Evolutionary conservation across 2,329 filamentous ascomycete genomes (phyloP), one percentile per base, ranked within the genome.

Genomic region (Botrytis sinoallii): DNA sequence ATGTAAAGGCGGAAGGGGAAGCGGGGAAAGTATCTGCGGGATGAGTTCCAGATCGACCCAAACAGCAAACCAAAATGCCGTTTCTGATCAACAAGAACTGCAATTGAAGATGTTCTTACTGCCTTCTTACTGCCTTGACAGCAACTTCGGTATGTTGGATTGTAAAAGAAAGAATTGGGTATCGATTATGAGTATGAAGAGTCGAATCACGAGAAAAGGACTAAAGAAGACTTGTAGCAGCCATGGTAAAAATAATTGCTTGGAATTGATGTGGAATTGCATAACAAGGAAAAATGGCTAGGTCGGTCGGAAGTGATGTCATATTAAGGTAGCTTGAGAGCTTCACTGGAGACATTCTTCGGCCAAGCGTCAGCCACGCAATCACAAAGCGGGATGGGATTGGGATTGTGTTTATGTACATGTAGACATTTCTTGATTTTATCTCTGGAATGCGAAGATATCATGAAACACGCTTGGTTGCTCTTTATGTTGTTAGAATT

Each of bases 281-380:
- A 68, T 68, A 68, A 68, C 66, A 68, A 57, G 66, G 66, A 68
- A 68, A 57, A 57, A 0, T 14, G 35, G n/a, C 52, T 18, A 29
- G 52, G 52, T 18, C 52, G 12, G 52, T 57, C 18, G 52, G n/a
- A 29, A 29, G 66, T 61, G 59, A 70, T 63, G 69, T 71, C 59
- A 68, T 68, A 55, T 55, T 14, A 18, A 55, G 46, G n/a, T 46
- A 46, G 35, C 22, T 63, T 29, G 12, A n/a, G 29, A 40, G 46
- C 46, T 55, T 67, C 46, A 67, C 65, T 55, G 46, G 65, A 40
- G 46, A 55, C 46, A 55, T 40, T 22, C 16, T 32, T 32, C 63
- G 25, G 65, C 46, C 65, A 67, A 67, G 65, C 46, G n/a, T 67
- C 65, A 67, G 65, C 65, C 65, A 67, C 65, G 32, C 46, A 55